These are phyloP conservation scores for Cairneyella variabilis DNA, from an alignment of 495 filamentous ascomycete species.

Conservation along the genomic window DNA sequence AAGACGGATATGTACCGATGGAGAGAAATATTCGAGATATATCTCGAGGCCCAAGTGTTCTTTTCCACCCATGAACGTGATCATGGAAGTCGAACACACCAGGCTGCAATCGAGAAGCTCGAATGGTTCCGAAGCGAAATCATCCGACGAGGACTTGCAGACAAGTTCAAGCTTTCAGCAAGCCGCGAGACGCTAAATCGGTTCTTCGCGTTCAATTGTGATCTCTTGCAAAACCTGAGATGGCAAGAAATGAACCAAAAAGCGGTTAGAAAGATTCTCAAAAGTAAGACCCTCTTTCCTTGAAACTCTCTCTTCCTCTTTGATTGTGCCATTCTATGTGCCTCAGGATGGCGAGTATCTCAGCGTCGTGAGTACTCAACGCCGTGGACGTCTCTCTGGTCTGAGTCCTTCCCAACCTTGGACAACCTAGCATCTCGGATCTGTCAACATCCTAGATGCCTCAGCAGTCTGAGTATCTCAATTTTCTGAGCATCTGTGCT, in stretches of 20 bases:
- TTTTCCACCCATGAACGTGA: conserved; percentile 62
- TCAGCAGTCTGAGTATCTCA: no score
- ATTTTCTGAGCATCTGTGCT: neutral
- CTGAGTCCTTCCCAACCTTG: no score
- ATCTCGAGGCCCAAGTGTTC: conserved; percentile 66
- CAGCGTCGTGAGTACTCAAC: no score
- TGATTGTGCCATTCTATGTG: no score
- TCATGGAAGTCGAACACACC: conserved; percentile 51
- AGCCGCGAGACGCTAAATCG: conserved; percentile 51
- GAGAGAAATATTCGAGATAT: conserved; percentile 70
- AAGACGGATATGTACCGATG: conserved; percentile 66
- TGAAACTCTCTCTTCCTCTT: no score
- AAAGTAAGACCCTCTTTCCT: conserved; percentile 47
- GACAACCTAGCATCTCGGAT: no score
- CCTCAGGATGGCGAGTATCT: no score
- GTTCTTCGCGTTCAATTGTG: conserved; percentile 62
- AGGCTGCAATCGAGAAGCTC: conserved; percentile 49
- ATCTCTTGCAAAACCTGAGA: conserved; percentile 59
- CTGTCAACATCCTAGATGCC: no score
- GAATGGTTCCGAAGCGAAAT: conserved; percentile 58
- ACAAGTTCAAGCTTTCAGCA: conserved; percentile 53
- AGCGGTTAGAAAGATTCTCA: conserved; percentile 71
- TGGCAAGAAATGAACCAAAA: conserved; percentile 71
- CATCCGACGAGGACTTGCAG: conserved; percentile 42
- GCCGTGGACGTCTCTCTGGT: no score